Base-by-base conservation (phyloP, 768 basidiomycete genomes). In the Leucosporidium scottii region DNA sequence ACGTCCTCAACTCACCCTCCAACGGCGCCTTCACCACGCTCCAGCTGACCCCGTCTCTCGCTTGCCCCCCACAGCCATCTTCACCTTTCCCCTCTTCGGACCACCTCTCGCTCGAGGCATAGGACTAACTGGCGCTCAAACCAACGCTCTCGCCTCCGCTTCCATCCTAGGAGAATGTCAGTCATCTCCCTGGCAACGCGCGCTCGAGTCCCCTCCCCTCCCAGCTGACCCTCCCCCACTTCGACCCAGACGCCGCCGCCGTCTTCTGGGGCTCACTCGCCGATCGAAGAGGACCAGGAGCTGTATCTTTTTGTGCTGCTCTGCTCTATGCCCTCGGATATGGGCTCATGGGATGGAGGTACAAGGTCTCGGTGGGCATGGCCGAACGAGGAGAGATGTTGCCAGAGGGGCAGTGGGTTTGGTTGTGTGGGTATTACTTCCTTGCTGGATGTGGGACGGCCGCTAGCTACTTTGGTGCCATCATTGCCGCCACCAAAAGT, bases 371-470 rank as follows among this genome's bases (percentile, higher is more conserved):
- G 1, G 60, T 48, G 0, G 53, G 10, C 13, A 1, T 15, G 21
- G 21, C 47, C 9, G 28, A 20, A 1, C 31, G 36, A 12, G 51
- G 49, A 21, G 55, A 47, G 31, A 25, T 25, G 31, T 20, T 30
- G 6, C 36, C 59, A 23, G 12, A 23, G 10, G 59, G 59, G 27
- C 28, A 67, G 51, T 70, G 59, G 57, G n/a, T 56, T 28, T 20
- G 48, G 17, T 47, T 73, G 21, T 53, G 50, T 2, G 17, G 17
- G 12, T 50, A 18, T 17, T 72, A 69, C 56, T 64, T 67, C 62
- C 49, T 70, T 10, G 66, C 65, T 12, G 74, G 74, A 2, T 39
- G 54, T 25, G 74, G 62, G 5, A 68, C 72, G 21, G 68, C 68
- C 15, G 72, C 50, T 23, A 31, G 36, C 23, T 75, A 75, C 68